Base-by-base conservation (phyloP, 805 yeast genomes). In the Komagataella mondaviorum region DNA sequence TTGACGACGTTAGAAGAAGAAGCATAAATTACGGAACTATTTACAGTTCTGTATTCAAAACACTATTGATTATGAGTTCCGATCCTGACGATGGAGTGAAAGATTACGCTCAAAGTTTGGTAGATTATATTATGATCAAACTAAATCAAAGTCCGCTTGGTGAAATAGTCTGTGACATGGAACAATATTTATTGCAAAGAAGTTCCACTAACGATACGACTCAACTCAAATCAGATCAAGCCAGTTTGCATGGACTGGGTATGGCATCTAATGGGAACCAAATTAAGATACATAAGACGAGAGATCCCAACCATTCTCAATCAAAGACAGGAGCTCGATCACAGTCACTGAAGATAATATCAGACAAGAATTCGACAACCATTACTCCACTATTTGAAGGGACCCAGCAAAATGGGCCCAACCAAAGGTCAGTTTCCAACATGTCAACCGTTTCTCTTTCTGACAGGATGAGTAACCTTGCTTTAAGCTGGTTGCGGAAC, bases 31-130 rank as follows among this genome's bases (percentile, higher is more conserved):
- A 88, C 62, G 96, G 96, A 1, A 83, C 96, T 0, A 76, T 88
- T 6, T 88, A 85, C 63, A 78, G 88, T 51, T 85, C 95, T 1
- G 78, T 85, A 6, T 93, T 98, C 96, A 86, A 88, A 56, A 81
- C 91, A 0, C 63, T 91, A 39, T 70, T 93, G 48, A 80, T 88
- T 23, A 66, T 88, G 24, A 78, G 95, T 1, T 89, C 85, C 56
- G 99, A 93, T 64, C 96, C 98, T 0, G 93, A 85, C 63, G 68
- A 76, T 43, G 96, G 88, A 64, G 89, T 90, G 6, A 80, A 78
- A 53, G 76, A 76, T 48, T 71, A 79, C 54, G 91, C 96, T 0
- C 83, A 81, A 51, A 79, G 76, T 24, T 76, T 88, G 12, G 82
- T 88, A 17, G 97, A 89, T 63, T 80, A 75, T 54, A 80, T 89